phyloP scores from a whole-genome alignment of 1,284 basidiomycete species.

The Leucoagaricus sp. region DNA sequence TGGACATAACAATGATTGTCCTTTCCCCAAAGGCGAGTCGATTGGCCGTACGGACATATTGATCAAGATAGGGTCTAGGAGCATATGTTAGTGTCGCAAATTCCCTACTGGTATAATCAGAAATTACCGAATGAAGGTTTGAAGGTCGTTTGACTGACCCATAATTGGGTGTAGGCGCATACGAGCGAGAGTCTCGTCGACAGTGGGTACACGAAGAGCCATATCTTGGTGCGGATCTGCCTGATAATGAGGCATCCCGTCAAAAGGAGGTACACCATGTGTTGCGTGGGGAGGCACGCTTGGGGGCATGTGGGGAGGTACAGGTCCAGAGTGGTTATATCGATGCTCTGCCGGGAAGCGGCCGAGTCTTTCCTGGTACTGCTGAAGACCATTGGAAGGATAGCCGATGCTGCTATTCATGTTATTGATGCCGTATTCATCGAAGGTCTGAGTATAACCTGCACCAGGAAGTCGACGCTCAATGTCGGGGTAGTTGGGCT shows the following conservation, averaged over 20 bases:
- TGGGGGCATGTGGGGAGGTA: conserved; percentile 43
- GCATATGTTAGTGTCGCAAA: conserved; percentile 21
- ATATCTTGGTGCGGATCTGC: conserved; percentile 54
- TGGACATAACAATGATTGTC: conserved; percentile 94
- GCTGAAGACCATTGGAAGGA: conserved; percentile 46
- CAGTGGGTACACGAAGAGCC: conserved; percentile 56
- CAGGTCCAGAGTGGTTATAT: conserved; percentile 44
- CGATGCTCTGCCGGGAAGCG: conserved; percentile 48
- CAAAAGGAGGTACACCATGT: conserved; percentile 54
- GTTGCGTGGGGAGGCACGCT: conserved; percentile 69
- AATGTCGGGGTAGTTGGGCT: conserved; percentile 53
- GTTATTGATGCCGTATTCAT: conserved; percentile 56
- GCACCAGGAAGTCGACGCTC: conserved; percentile 58
- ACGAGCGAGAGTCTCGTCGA: conserved; percentile 62
- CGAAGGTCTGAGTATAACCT: conserved; percentile 56
- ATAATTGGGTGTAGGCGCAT: conserved; percentile 65
- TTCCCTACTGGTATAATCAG: conserved; percentile 15
- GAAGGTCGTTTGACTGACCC: conserved; percentile 67
- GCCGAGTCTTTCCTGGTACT: conserved; percentile 58
- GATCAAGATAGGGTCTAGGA: conserved; percentile 73
- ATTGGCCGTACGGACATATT: conserved; percentile 84
- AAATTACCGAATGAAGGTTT: conserved; percentile 75
- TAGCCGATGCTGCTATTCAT: conserved; percentile 49
- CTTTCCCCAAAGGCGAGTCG: conserved; percentile 90
- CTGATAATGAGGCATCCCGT: conserved; percentile 58